Percentiles rank a stretch among this genome's conserved stretches.
Evolutionary conservation across 495 filamentous ascomycete genomes (phyloP).

Genomic region (Trichoderma orchidacearum): DNA sequence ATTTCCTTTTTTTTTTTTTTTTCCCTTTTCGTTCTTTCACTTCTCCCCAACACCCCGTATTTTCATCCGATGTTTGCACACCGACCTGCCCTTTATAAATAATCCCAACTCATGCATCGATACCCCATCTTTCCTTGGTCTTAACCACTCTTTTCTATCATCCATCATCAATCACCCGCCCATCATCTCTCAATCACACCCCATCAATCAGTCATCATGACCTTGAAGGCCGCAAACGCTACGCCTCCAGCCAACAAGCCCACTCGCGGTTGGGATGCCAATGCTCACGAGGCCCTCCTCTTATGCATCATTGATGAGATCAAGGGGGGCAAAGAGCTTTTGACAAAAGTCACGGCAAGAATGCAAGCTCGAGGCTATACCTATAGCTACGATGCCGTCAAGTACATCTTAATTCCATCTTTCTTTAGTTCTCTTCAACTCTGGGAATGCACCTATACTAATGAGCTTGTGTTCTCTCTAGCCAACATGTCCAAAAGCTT

Average conservation of each 20-base stretch:
- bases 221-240: background rate
- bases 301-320: conserved; percentile 5
- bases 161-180: background rate
- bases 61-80: too few species aligned
- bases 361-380: conserved; percentile 5
- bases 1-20: background rate
- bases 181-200: background rate
- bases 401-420: conserved; percentile 2
- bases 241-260: background rate
- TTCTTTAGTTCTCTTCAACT: background rate
- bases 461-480: conserved; percentile 1
- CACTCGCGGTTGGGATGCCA: conserved; percentile 7
- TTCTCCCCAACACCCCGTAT: too few species aligned
- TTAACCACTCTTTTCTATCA: background rate
- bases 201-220: background rate
- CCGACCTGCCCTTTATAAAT: too few species aligned
- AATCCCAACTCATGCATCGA: too few species aligned
- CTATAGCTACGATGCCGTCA: conserved; percentile 6
- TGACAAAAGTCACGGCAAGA: conserved; percentile 1
- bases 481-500: conserved; percentile 12
- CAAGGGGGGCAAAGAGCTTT: conserved; percentile 3
- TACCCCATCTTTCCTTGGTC: too few species aligned
- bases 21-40: too few species aligned
- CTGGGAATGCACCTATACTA: background rate
- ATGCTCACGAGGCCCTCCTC: conserved; percentile 8